Conservation (phyloP, 2,329 filamentous ascomycete species). For the Lasiodiplodia sp. region DNA sequence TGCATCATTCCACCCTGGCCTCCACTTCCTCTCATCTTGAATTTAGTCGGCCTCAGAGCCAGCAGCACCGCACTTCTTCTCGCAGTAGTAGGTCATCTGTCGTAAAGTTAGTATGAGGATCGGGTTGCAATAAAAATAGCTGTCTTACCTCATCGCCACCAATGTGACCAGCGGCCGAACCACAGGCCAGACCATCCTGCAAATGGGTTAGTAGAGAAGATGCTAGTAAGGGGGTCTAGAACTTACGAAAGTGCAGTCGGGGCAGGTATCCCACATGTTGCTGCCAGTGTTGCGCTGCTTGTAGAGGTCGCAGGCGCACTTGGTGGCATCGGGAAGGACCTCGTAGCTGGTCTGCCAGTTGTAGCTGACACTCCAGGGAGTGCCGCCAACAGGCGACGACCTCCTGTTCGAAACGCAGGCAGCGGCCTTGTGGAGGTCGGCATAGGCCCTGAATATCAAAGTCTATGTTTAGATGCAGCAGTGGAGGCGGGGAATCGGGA, state of each 20-base stretch:
- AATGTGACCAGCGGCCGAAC: conserved; percentile 37
- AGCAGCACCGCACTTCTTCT: conserved; percentile 29
- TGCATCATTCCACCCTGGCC: too few relatives aligned
- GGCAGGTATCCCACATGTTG: conserved; percentile 40
- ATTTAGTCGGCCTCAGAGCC: conserved; percentile 32
- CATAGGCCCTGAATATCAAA: neutral
- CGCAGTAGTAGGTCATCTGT: conserved; percentile 37
- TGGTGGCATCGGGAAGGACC: conserved; percentile 5
- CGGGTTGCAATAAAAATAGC: neutral
- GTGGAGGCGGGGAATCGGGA: neutral
- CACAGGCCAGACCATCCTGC: conserved; percentile 37
- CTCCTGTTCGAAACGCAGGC: neutral
- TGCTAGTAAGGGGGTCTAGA: neutral
- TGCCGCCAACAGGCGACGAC: conserved; percentile 11
- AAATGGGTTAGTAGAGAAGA: neutral
- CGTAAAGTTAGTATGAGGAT: neutral
- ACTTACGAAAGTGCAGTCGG: conserved; percentile 39
- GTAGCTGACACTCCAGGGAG: conserved; percentile 11
- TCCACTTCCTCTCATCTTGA: too few relatives aligned
- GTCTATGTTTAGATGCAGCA: neutral
- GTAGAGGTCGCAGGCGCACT: conserved; percentile 17
- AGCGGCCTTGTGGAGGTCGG: conserved; percentile 2
- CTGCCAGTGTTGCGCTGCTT: conserved; percentile 37
- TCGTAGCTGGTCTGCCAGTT: conserved; percentile 23
- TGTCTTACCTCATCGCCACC: conserved; percentile 39